Evolutionary conservation across 108 stramenopile species (phyloP), one percentile per base, ranked within the genome.

Genomic region (Nannochloropsis gaditana): DNA sequence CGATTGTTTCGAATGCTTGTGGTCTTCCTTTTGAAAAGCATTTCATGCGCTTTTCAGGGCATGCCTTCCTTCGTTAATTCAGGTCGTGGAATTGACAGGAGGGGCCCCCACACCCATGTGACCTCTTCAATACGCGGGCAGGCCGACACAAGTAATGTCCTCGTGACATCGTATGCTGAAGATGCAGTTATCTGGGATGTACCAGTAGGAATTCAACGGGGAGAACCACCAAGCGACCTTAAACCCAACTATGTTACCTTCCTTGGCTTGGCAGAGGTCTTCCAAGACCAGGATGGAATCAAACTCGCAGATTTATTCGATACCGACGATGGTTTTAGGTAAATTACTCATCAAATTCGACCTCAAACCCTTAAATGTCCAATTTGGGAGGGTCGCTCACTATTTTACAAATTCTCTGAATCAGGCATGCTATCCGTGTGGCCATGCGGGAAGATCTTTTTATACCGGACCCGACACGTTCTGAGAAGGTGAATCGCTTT

Each of bases 341-440:
- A n/a, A 15, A n/a, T 73, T 15, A 8, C 59, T 31, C 31, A 31
- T 31, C 0, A 31, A 31, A 0, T 31, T 31, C 1, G 31, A 31
- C 31, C 31, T 31, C 31, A 31, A 31, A 31, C 31, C 31, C 31
- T 31, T 31, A 0, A 31, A 31, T n/a, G 31, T 31, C 31, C 31
- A 31, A 31, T 31, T 31, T 31, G 31, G 31, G 1, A 31, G 31
- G 31, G 59, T 73, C 6, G 1, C 2, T n/a, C 59, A 15, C n/a
- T 6, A 73, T n/a, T 8, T 4, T 73, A 4, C 3, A 3, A 2
- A 73, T 73, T 73, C 8, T 73, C n/a, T 73, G 15, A 15, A 15
- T 73, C 59, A 73, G 59, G 59, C 59, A 73, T 73, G 59, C 59
- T n/a, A 73, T 73, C 59, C 59, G 59, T 6, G 59, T 73, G n/a